A percentile compares a stretch with the other conserved stretches of the same genome.
These are phyloP conservation scores for Dissophora ornata DNA, from an alignment of 192 early-diverging fungal species.

Conservation along the genomic window DNA sequence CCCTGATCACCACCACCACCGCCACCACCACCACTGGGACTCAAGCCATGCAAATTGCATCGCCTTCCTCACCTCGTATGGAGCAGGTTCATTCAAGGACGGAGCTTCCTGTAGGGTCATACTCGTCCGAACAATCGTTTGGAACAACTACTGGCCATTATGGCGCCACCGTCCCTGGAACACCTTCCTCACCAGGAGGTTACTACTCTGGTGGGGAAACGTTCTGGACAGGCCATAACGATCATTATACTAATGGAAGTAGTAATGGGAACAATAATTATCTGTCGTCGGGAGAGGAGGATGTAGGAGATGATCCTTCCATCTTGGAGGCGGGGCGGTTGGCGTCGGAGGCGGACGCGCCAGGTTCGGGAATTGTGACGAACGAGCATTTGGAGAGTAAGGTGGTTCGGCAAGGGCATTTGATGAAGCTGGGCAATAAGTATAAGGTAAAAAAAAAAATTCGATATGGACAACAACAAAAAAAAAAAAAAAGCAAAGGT, in stretches of 20 bases:
- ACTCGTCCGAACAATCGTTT: conserved; percentile 24
- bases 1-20: conserved; percentile 11
- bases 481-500: background rate
- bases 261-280: background rate
- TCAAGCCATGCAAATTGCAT: conserved; percentile 20
- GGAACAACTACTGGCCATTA: too few species aligned
- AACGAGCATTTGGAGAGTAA: conserved; percentile 57
- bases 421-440: conserved; percentile 63
- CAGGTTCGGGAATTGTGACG: conserved; percentile 40
- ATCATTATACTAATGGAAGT: too few species aligned
- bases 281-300: conserved; percentile 32
- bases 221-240: too few species aligned
- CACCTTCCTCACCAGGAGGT: conserved; percentile 25
- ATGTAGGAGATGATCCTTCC: conserved; percentile 3
- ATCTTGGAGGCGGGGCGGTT: conserved; percentile 26
- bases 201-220: conserved; percentile 36
- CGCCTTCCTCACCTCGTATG: conserved; percentile 31
- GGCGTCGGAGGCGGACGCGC: conserved; percentile 29
- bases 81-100: conserved; percentile 20
- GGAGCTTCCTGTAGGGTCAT: conserved; percentile 10
- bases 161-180: conserved; percentile 10
- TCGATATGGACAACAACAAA: too few species aligned
- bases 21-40: background rate
- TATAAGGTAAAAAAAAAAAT: conserved; percentile 52
- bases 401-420: conserved; percentile 61